Evolutionary conservation across 441 rosid species (phyloP).

Genomic region (Gossypium trilobum): DNA sequence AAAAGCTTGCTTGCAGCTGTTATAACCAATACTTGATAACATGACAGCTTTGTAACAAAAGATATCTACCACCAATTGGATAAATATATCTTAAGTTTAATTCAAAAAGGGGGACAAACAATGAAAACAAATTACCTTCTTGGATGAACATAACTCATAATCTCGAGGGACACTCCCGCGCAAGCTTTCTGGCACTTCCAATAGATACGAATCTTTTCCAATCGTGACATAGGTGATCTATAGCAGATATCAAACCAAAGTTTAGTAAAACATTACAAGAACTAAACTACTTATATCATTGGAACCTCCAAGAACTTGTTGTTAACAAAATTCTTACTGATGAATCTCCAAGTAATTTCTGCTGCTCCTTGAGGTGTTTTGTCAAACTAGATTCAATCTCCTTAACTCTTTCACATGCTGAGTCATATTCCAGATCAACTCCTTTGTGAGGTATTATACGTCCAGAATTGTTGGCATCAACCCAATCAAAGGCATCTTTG

Average conservation of each 20-base stretch:
- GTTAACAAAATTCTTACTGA: slow-evolving; percentile 44
- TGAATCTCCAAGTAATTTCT: slow-evolving; percentile 64
- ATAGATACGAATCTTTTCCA: slow-evolving; percentile 78
- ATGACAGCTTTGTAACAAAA: neutral
- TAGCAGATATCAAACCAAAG: slow-evolving; percentile 22
- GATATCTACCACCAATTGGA: neutral
- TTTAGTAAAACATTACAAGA: slow-evolving; percentile 13
- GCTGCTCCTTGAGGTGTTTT: slow-evolving; percentile 79
- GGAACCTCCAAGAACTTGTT: slow-evolving; percentile 15
- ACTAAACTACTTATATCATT: neutral
- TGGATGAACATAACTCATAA: slow-evolving; percentile 90
- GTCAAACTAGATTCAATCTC: slow-evolving; percentile 55
- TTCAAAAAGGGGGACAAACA: neutral
- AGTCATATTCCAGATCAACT: slow-evolving; percentile 70
- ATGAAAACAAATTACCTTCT: slow-evolving; percentile 46
- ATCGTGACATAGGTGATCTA: slow-evolving; percentile 80
- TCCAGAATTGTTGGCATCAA: slow-evolving; percentile 77
- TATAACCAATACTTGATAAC: neutral
- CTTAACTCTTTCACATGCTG: slow-evolving; percentile 47
- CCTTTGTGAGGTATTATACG: slow-evolving; percentile 86
- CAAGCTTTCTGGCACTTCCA: slow-evolving; percentile 83
- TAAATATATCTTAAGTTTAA: neutral
- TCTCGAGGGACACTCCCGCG: slow-evolving; percentile 63
- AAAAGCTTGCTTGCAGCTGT: neutral
- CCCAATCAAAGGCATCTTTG: slow-evolving; percentile 94